These are phyloP conservation scores for Pythium folliculosum DNA, from an alignment of 352 stramenopile species.

Conservation along the genomic window DNA sequence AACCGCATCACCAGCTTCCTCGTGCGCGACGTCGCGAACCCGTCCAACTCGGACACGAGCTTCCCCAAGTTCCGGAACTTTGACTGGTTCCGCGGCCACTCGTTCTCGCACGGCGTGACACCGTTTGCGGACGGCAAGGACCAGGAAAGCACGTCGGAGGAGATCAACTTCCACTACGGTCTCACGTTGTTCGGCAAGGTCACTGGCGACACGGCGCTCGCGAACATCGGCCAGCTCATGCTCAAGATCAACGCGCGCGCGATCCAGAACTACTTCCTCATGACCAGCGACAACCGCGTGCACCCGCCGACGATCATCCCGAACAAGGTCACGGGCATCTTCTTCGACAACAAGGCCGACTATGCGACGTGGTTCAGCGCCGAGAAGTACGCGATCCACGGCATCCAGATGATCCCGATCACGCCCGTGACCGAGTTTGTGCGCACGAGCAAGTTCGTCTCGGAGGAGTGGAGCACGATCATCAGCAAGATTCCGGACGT, in stretches of 20 bases:
- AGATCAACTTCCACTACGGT: constrained; percentile 67
- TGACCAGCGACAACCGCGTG: constrained; percentile 47
- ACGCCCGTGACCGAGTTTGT: constrained; percentile 61
- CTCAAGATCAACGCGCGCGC: constrained; percentile 54
- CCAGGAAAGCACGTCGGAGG: constrained; percentile 71
- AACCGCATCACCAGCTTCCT: constrained; percentile 29
- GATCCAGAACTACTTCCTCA: constrained; percentile 72
- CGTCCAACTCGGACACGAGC: constrained; percentile 35
- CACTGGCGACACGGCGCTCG: constrained; percentile 50
- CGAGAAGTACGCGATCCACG: constrained; percentile 68
- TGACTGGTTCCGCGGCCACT: constrained; percentile 70
- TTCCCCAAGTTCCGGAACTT: constrained; percentile 67
- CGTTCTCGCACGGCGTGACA: constrained; percentile 72
- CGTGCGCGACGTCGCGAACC: constrained; percentile 48
- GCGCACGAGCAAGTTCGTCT: constrained; percentile 52
- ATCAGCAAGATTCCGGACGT: constrained; percentile 44
- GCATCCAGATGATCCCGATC: constrained; percentile 77
- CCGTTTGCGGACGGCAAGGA: constrained; percentile 68
- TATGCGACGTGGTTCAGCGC: constrained; percentile 79
- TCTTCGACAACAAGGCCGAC: constrained; percentile 69
- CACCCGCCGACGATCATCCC: constrained; percentile 37
- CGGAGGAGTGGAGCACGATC: constrained; percentile 63
- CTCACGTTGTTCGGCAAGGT: constrained; percentile 42
- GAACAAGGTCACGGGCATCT: constrained; percentile 29
- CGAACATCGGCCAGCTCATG: constrained; percentile 49